phyloP scores from a whole-genome alignment of 2,329 filamentous ascomycete genomes.

The Paecilomyces sp. region DNA sequence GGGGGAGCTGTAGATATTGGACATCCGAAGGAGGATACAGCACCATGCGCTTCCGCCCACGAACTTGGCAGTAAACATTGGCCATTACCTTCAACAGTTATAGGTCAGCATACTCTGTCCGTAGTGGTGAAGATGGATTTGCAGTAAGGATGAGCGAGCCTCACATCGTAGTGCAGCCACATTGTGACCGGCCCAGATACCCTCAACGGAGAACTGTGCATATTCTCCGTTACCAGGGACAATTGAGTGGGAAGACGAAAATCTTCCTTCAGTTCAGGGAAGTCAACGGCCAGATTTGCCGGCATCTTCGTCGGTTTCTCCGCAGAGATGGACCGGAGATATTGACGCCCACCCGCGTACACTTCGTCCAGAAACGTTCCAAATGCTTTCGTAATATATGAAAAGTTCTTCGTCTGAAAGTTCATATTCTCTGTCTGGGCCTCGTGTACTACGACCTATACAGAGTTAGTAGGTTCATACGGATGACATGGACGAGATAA shows the following conservation, averaged over 20 bases:
- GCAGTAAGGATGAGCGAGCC: conserved; percentile 9
- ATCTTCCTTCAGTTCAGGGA: conserved; percentile 60
- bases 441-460: conserved; percentile 66
- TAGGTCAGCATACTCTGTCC: neutral
- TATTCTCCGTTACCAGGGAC: conserved; percentile 49
- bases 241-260: conserved; percentile 63
- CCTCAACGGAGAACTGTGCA: conserved; percentile 71
- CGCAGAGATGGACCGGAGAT: conserved; percentile 70
- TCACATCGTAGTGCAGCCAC: conserved; percentile 83
- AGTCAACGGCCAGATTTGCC: conserved; percentile 64
- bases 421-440: conserved; percentile 62
- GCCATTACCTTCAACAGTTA: conserved; percentile 60
- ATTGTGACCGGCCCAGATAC: conserved; percentile 75
- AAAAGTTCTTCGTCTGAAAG: conserved; percentile 77
- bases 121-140: conserved; percentile 16
- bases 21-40: conserved; percentile 76
- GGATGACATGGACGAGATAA: neutral
- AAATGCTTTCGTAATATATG: conserved; percentile 63
- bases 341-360: conserved; percentile 55
- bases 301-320: conserved; percentile 61
- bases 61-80: conserved; percentile 75
- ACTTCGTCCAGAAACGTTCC: conserved; percentile 58
- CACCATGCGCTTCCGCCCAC: conserved; percentile 64
- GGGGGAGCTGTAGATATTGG: conserved; percentile 59
- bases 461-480: conserved; percentile 3